Base-by-base conservation (phyloP, 164 flowering plant species). In the Aristolochia californica region DNA sequence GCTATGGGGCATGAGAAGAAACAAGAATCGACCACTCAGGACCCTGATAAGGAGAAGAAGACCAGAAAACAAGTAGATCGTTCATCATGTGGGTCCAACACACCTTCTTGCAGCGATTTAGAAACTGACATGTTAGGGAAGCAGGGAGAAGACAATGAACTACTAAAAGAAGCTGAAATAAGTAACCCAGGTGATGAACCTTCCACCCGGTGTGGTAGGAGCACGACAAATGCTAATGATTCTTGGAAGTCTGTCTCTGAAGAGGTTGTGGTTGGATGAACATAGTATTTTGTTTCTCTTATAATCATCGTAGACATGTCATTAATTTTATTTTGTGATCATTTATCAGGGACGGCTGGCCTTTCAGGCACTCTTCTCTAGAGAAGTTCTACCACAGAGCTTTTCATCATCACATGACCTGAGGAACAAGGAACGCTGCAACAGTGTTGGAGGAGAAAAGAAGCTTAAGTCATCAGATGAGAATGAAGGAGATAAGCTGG, bases 201-300 rank as follows among this genome's bases (percentile, higher is more conserved):
- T 55, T 64, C 56, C 51, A 72, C 62, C 55, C 87, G 84, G n/a
- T 87, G 94, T 25, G 34, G 63, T 62, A 82, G 88, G 78, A 81
- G 60, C 62, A 28, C 52, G 20, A 64, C 66, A 73, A 73, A 53
- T 68, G 20, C 53, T 11, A 77, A 62, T 56, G 98, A 93, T 43
- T 75, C 87, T 13, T 85, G 97, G 97, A 93, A 89, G 70, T 91
- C 81, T 68, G 98, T 93, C 59, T 93, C 98, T 2, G 89, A 85
- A 71, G 97, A 70, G 97, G 98, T 88, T 69, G 60, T 43, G 26
- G 5, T 53, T 60, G 20, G 45, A 34, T 34, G 10, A 34, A 34
- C 40, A 2, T 12, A 34, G n/a, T 30, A 50, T 18, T 15, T 16
- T 50, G 38, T 20, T 22, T 8, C n/a, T 38, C 52, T 11, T n/a